Evolutionary conservation across 2,329 filamentous ascomycete genomes (phyloP), one percentile per base, ranked within the genome.

Genomic region (Phoma herbarum): DNA sequence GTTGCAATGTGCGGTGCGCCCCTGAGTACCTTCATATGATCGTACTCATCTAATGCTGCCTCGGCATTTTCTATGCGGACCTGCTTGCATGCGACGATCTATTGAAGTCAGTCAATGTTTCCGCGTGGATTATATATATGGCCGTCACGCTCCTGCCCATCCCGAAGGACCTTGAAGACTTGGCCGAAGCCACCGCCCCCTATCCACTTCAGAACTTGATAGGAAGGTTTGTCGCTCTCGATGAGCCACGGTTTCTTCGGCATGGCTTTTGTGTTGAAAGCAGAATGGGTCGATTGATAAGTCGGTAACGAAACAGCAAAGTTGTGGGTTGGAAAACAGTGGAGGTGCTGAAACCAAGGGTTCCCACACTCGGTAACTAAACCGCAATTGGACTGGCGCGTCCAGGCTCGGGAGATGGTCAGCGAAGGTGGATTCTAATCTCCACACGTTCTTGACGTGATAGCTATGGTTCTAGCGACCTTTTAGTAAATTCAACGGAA

Each of bases 181-280:
- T 50, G 47, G 8, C 47, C 35, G n/a, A 41, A 50, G 33, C 47
- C 46, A 2, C 42, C 26, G 33, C 33, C 47, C n/a, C 47, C 33
- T 47, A 23, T 47, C 35, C 47, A 50, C n/a, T 50, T 41, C 3
- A 50, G 47, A 25, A 50, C 35, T 16, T 50, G 47, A 25, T 42
- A 41, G 16, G 46, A 50, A 18, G 23, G 33, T 10, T 50, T 50
- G 25, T 50, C 35, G 25, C 35, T 29, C 12, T 42, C 18, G 2
- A 29, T 22, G 25, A 50, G 35, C 35, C 23, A 41, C 5, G 35
- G 35, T 12, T 26, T 50, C 35, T 29, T 41, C n/a, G 35, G 33
- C 33, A 41, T 41, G 4, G 14, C 33, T 18, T 33, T 11, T 39
- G 3, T 16, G 2, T 22, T 12, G 18, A 16, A 12, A 12, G 4